A percentile compares a stretch with the other conserved stretches of the same genome.
Conservation (phyloP, 2,329 filamentous ascomycete genomes). For the Berkeleyomyces basicola region DNA sequence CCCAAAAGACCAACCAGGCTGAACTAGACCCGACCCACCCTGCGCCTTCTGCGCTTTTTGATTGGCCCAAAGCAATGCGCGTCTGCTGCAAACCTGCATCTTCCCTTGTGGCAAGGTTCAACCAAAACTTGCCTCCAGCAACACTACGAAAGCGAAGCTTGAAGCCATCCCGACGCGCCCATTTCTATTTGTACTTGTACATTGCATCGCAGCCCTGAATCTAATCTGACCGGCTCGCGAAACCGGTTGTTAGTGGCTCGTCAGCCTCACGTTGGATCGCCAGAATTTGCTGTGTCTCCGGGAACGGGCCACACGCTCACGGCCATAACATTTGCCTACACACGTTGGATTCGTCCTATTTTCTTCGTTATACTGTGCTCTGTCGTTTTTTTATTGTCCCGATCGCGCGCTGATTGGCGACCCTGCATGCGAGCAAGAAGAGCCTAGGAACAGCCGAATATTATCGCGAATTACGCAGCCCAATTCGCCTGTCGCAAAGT, state of each 20-base stretch:
- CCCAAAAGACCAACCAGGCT: background rate
- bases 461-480: too few relatives aligned
- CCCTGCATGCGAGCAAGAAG: too few relatives aligned
- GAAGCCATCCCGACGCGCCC: background rate
- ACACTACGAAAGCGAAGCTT: background rate
- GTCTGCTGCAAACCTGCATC: constrained; percentile 5
- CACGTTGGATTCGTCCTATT: constrained; percentile 2
- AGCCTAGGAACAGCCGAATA: too few relatives aligned
- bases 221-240: background rate
- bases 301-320: background rate
- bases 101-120: background rate
- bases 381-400: background rate
- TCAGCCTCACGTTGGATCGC: background rate
- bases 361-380: constrained; percentile 1
- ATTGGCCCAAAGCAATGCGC: constrained; percentile 2
- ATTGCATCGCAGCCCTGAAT: background rate
- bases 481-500: too few relatives aligned
- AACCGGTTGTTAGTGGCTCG: background rate
- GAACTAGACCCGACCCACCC: background rate
- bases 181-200: background rate
- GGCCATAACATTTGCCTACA: background rate
- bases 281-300: background rate
- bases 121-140: background rate
- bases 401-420: background rate
- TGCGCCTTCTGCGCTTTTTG: background rate